A percentile compares a stretch with the other conserved stretches of the same genome.
Conservation (phyloP, 1,284 basidiomycete genomes). For the Pseudozyma pruni region DNA sequence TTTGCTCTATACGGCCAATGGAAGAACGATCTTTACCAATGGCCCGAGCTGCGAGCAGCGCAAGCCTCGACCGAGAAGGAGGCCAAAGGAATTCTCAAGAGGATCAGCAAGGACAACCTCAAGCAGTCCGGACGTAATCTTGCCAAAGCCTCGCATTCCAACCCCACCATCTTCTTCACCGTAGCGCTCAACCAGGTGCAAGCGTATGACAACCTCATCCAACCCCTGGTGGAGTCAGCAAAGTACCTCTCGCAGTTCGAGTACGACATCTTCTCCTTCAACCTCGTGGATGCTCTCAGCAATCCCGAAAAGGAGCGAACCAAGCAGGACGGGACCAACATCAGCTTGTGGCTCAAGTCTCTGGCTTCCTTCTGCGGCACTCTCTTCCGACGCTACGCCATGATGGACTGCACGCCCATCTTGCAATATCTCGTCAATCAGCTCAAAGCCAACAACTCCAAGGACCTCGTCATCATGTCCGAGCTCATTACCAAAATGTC, state of each 20-base stretch:
- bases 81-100: slow-evolving; percentile 66
- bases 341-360: slow-evolving; percentile 86
- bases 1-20: slow-evolving; percentile 96
- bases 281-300: slow-evolving; percentile 83
- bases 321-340: slow-evolving; percentile 92
- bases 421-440: slow-evolving; percentile 92
- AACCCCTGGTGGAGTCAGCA: slow-evolving; percentile 88
- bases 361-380: slow-evolving; percentile 92
- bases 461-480: slow-evolving; percentile 88
- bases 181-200: slow-evolving; percentile 93
- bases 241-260: slow-evolving; percentile 90
- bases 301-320: slow-evolving; percentile 85
- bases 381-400: slow-evolving; percentile 82
- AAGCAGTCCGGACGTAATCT: slow-evolving; percentile 84
- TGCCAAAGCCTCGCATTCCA: slow-evolving; percentile 93
- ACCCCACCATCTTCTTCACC: slow-evolving; percentile 90
- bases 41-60: slow-evolving; percentile 68
- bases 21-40: slow-evolving; percentile 76
- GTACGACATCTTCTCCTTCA: slow-evolving; percentile 90
- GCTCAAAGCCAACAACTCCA: slow-evolving; percentile 75
- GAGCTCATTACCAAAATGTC: slow-evolving; percentile 96
- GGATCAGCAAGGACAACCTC: slow-evolving; percentile 74
- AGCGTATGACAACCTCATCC: slow-evolving; percentile 93
- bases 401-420: slow-evolving; percentile 82
- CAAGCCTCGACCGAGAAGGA: slow-evolving; percentile 72